Base-by-base conservation (phyloP, 495 filamentous ascomycete species). In the Bathelium albidoporum region DNA sequence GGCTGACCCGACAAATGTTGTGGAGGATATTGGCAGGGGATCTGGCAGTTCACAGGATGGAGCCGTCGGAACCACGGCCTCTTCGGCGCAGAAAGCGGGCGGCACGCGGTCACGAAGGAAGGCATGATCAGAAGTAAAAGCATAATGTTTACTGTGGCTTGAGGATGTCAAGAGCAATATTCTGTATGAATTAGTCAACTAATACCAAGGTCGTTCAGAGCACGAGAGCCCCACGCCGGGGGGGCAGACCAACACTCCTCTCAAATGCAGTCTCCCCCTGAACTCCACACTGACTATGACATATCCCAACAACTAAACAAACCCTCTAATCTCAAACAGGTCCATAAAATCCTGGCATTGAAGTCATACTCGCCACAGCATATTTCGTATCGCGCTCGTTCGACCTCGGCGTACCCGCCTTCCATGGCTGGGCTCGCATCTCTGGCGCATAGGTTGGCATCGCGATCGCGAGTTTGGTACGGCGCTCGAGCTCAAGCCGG, bases 1-100 rank as follows among this genome's bases (percentile, higher is more conserved):
- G 66, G 81, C 84, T 20, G 90, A 92, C 69, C 83, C 84, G 34
- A 76, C 83, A 83, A 75, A 75, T 58, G 71, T 74, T 0, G 64
- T 68, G 2, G 71, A 73, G 59, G 73, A 74, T 59, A 74, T 74
- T 62, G 72, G 72, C 1, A 29, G 72, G 20, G 72, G 72, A 28
- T 55, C 49, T 28, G 24, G 49, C 49, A 55, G 20, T 29, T 55
- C 49, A 9, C 20, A 11, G 9, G 24, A 55, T 26, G 20, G 22
- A 29, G 5, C 4, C 26, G 9, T 55, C 22, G 49, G 11, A 20
- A 55, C 22, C 49, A 55, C 26, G 49, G 20, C 5, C 49, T 29
- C 24, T 55, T 55, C 49, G 20, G 20, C 22, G 12, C 49, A 26
- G 16, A 55, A 55, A 16, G 24, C 49, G 1, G 49, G 49, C 2